Percentiles rank a stretch among this genome's conserved stretches.
These are phyloP conservation scores for Paspalum notatum DNA, from an alignment of 176 grass and related monocot species.

Conservation along the genomic window DNA sequence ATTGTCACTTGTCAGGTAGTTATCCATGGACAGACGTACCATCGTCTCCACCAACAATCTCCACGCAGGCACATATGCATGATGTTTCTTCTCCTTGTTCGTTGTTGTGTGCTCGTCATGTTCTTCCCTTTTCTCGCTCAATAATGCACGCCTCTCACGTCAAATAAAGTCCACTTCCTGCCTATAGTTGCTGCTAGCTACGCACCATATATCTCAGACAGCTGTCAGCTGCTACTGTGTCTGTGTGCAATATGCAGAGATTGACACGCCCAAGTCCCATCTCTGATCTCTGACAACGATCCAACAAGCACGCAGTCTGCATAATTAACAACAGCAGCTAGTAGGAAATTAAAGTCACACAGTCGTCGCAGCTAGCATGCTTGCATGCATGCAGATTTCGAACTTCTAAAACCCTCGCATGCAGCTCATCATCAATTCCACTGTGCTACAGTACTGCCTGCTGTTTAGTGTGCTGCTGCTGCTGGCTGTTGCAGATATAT, in stretches of 20 bases:
- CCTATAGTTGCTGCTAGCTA: neutral
- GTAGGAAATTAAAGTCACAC: no score
- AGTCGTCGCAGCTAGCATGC: no score
- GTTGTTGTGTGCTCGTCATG: neutral
- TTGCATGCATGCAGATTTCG: no score
- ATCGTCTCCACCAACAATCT: neutral
- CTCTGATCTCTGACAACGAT: neutral
- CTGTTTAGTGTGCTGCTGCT: no score
- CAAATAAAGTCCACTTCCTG: conserved; percentile 16
- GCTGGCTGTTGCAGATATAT: no score
- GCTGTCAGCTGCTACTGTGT: neutral
- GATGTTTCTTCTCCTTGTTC: neutral
- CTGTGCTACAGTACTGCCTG: no score
- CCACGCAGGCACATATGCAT: neutral
- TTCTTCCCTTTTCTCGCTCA: neutral
- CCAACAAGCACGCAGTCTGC: neutral
- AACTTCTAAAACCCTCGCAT: no score
- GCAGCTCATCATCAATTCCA: no score
- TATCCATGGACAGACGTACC: neutral
- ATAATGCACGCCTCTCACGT: conserved; percentile 42
- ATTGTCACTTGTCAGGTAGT: neutral
- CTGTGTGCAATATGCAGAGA: neutral
- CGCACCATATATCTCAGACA: neutral
- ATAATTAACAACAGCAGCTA: no score
- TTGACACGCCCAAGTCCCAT: conserved; percentile 37